These are phyloP conservation scores for Kappamyces sp. DNA, from an alignment of 192 early-diverging fungal genomes.

Conservation along the genomic window DNA sequence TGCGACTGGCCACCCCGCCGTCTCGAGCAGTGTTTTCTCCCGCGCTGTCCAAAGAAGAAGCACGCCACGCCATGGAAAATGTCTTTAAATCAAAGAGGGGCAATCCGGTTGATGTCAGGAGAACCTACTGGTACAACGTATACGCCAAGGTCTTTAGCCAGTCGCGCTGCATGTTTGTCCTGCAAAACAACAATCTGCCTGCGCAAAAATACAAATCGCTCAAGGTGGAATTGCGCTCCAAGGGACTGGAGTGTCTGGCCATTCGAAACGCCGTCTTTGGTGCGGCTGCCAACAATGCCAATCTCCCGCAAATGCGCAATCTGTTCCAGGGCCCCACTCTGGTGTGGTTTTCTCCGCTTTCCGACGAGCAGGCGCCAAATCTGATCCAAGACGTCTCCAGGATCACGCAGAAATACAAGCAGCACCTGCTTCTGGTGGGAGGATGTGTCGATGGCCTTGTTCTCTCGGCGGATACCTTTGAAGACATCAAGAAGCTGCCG, in stretches of 20 bases:
- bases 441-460: background rate
- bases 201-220: background rate
- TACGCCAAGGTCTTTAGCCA: slow-evolving; percentile 1
- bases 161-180: slow-evolving; percentile 2
- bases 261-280: slow-evolving; percentile 1
- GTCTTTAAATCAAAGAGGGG: slow-evolving; percentile 4
- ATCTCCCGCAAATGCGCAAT: background rate
- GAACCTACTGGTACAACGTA: slow-evolving; percentile 1
- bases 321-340: slow-evolving; percentile 9
- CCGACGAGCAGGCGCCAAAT: background rate
- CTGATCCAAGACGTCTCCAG: background rate
- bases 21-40: background rate
- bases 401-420: slow-evolving; percentile 5
- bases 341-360: background rate
- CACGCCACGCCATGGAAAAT: slow-evolving; percentile 10
- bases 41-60: background rate
- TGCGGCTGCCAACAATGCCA: background rate
- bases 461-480: background rate
- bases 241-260: background rate
- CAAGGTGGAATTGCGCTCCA: background rate
- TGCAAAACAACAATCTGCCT: slow-evolving; percentile 10
- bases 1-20: no score
- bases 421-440: slow-evolving; percentile 2
- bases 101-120: background rate
- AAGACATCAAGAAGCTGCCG: background rate